Percentiles rank a stretch among this genome's conserved stretches.
These are phyloP conservation scores for Gardenia jasminoides DNA, from an alignment of 257 asterid species.

Conservation along the genomic window DNA sequence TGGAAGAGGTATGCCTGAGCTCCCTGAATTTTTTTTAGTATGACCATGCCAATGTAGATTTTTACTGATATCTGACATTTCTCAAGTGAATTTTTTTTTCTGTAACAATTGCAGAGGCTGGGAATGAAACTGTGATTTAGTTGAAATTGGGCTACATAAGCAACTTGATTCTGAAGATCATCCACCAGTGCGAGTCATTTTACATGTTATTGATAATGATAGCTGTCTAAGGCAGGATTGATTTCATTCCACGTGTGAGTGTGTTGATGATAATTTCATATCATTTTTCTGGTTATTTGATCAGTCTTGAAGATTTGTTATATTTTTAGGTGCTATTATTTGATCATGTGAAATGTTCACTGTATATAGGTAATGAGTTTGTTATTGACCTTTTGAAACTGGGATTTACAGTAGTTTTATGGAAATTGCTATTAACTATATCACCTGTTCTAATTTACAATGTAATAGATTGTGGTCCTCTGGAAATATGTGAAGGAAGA, in stretches of 20 bases:
- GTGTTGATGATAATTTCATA: not conserved
- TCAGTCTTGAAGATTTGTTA: not conserved
- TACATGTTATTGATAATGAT: not conserved
- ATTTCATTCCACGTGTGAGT: slow-evolving; percentile 12
- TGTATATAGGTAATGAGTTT: slow-evolving; percentile 7
- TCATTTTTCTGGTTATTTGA: not conserved
- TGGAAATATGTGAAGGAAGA: not conserved
- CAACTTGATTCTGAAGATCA: slow-evolving; percentile 13
- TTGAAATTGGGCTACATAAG: slow-evolving; percentile 10
- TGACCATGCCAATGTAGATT: not conserved
- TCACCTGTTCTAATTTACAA: not conserved
- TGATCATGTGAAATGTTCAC: not conserved
- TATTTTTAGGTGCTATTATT: not conserved
- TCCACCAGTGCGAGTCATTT: slow-evolving; percentile 1
- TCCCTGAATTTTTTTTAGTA: not conserved
- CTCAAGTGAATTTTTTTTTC: not conserved
- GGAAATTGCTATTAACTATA: not conserved
- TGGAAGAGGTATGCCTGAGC: slow-evolving; percentile 29
- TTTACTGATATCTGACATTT: not conserved
- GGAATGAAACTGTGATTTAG: slow-evolving; percentile 33
- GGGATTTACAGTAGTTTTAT: not conserved
- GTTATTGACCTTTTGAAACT: not conserved
- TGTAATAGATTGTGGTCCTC: not conserved
- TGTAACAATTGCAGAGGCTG: slow-evolving; percentile 25
- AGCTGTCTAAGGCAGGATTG: slow-evolving; percentile 18